Base-by-base conservation (phyloP, 177 flowering plant genomes). In the Vitis hybrid region DNA sequence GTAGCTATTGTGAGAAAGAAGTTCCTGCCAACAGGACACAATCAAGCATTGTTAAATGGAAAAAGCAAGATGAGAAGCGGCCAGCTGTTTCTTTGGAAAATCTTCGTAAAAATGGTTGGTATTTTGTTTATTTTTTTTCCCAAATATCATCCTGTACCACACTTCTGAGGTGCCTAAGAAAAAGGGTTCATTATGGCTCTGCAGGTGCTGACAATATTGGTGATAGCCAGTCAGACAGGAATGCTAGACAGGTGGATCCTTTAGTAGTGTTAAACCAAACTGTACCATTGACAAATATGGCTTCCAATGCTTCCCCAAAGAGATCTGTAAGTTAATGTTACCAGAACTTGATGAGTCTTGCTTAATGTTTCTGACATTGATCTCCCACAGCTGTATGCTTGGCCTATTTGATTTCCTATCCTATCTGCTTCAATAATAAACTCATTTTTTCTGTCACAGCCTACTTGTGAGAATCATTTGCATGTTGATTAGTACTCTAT, bases 291-390 rank as follows among this genome's bases (percentile, higher is more conserved):
- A 20, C 67, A 66, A 72, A 70, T 61, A 33, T 57, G 39, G 33
- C 45, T 50, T 58, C 70, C 10, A 51, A 57, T 55, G 22, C 26
- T 69, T 68, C 76, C 10, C 56, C 72, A 10, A 75, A 75, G 51
- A 75, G 74, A 65, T 58, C 70, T 12, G 93, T 87, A 81, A 79
- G 86, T 75, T 57, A 55, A 52, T 22, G 39, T 58, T 53, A 60
- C 12, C 26, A n/a, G 59, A 13, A 15, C 8, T 52, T 13, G 2
- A 26, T 11, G 10, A 52, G 48, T 59, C 58, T 64, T 56, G 5
- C 33, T 60, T 33, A 53, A 18, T 13, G 52, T 14, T 67, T 62
- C 19, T 60, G 48, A 62, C 22, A 16, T 58, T 13, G 11, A 33
- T 29, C 14, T 60, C 62, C 29, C 15, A 31, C 4, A 2, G 14